phyloP scores from a whole-genome alignment of 129 eudicot genomes.

The Flaveria robusta region DNA sequence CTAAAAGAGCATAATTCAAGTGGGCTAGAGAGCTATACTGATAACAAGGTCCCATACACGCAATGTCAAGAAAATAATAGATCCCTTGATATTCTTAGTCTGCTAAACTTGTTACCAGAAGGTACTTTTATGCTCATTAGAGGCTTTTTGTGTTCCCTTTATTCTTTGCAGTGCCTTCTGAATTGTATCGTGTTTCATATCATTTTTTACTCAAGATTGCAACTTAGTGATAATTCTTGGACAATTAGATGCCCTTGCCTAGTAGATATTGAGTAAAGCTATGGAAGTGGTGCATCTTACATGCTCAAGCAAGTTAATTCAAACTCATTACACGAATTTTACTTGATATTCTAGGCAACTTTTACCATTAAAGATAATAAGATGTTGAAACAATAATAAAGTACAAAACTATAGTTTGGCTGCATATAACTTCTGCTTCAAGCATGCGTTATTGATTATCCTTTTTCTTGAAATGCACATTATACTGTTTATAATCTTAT shows the following conservation, averaged over 20 bases:
- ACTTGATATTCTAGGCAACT: slow-evolving; percentile 18
- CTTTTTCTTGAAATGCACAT: slow-evolving; percentile 8
- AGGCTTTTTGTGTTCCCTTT: slow-evolving; percentile 23
- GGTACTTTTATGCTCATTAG: slow-evolving; percentile 45
- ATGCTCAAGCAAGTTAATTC: slow-evolving; percentile 9
- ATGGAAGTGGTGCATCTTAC: slow-evolving; percentile 24
- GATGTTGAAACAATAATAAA: not conserved
- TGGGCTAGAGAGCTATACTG: slow-evolving; percentile 42
- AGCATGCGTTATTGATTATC: slow-evolving; percentile 8
- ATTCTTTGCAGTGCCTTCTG: slow-evolving; percentile 9
- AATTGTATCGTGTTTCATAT: slow-evolving; percentile 12
- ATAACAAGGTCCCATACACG: slow-evolving; percentile 40
- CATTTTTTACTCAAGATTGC: slow-evolving; percentile 13
- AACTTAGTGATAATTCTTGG: slow-evolving; percentile 17
- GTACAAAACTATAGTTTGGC: slow-evolving; percentile 13
- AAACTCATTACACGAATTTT: not conserved
- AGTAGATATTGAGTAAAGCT: slow-evolving; percentile 22
- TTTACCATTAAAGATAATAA: slow-evolving; percentile 6
- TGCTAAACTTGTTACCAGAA: slow-evolving; percentile 49
- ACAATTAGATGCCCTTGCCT: slow-evolving; percentile 12
- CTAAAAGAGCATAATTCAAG: slow-evolving; percentile 42
- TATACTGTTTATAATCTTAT: slow-evolving; percentile 21
- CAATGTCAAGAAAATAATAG: slow-evolving; percentile 46
- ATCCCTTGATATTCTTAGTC: slow-evolving; percentile 81
- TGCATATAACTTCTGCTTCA: slow-evolving; percentile 15